Percentiles rank a stretch among this genome's conserved stretches.
phyloP scores from a whole-genome alignment of 2,329 filamentous ascomycete genomes.

The Akanthomyces lecanii region DNA sequence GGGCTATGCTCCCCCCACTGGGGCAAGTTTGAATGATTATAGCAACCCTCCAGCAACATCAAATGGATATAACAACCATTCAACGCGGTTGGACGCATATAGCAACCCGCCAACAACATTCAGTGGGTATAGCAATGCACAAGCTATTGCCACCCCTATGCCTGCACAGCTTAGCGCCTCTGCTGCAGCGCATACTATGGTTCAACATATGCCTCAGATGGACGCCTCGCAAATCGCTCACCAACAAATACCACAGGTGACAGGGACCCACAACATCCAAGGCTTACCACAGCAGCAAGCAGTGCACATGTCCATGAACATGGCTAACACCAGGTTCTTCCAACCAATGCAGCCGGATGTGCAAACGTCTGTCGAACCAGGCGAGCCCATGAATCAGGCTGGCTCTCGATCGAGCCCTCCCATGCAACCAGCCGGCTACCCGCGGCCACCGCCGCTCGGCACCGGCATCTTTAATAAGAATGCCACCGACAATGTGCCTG shows the following conservation, averaged over 20 bases:
- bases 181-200: constrained; percentile 2
- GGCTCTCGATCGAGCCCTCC: not conserved
- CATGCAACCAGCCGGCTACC: not conserved
- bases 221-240: not conserved
- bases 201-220: not conserved
- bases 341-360: constrained; percentile 6
- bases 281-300: not conserved
- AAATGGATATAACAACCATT: not conserved
- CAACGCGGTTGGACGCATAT: not conserved
- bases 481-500: constrained; percentile 6
- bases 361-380: not conserved
- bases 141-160: not conserved
- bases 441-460: constrained; percentile 5
- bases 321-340: not conserved
- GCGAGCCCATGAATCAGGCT: not conserved
- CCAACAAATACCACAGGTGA: not conserved
- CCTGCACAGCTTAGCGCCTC: not conserved
- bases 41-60: not conserved
- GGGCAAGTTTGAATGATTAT: not conserved
- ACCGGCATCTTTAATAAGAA: constrained; percentile 14
- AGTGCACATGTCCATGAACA: not conserved
- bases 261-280: not conserved
- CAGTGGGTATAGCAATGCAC: not conserved
- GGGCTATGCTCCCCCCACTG: not conserved
- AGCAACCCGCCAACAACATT: not conserved